phyloP scores from a whole-genome alignment of 306 rosid species.

The Prinsepia uniflora region DNA sequence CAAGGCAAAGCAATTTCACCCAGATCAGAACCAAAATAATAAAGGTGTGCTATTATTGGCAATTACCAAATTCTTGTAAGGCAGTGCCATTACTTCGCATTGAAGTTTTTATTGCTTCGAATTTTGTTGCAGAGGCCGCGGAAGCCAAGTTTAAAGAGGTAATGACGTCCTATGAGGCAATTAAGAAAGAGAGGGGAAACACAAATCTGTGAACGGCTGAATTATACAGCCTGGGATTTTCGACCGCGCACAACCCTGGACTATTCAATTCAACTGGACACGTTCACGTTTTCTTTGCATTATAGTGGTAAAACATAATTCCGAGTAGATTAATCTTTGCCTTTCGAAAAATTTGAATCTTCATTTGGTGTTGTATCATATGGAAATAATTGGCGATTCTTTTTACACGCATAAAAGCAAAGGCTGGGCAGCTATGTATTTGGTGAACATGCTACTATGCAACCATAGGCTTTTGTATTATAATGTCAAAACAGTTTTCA shows the following conservation, averaged over 20 bases:
- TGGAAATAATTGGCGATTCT: slow-evolving; percentile 3
- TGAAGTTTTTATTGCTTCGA: slow-evolving; percentile 1
- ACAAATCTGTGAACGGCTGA: slow-evolving; percentile 24
- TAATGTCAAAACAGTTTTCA: background rate
- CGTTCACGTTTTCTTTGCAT: slow-evolving; percentile 15
- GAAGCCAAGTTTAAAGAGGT: slow-evolving; percentile 97
- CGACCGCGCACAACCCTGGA: slow-evolving; percentile 29
- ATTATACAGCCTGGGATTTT: background rate
- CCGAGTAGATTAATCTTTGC: slow-evolving; percentile 22
- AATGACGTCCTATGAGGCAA: slow-evolving; percentile 84
- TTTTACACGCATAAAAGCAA: slow-evolving; percentile 10
- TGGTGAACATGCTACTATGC: slow-evolving; percentile 12
- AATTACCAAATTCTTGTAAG: slow-evolving; percentile 12
- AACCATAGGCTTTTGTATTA: slow-evolving; percentile 1
- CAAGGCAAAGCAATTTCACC: slow-evolving; percentile 90
- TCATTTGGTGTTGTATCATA: slow-evolving; percentile 18
- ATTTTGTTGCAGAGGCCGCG: slow-evolving; percentile 64
- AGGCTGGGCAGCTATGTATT: slow-evolving; percentile 9
- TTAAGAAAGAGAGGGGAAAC: slow-evolving; percentile 66
- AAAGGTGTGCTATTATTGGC: slow-evolving; percentile 47
- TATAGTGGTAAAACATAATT: slow-evolving; percentile 20
- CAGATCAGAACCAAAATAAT: slow-evolving; percentile 91
- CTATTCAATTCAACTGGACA: slow-evolving; percentile 5
- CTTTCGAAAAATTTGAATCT: slow-evolving; percentile 13
- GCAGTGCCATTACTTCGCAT: slow-evolving; percentile 9